Conservation (phyloP, 2,329 filamentous ascomycete genomes). For the Trichoderma atrobrunneum region DNA sequence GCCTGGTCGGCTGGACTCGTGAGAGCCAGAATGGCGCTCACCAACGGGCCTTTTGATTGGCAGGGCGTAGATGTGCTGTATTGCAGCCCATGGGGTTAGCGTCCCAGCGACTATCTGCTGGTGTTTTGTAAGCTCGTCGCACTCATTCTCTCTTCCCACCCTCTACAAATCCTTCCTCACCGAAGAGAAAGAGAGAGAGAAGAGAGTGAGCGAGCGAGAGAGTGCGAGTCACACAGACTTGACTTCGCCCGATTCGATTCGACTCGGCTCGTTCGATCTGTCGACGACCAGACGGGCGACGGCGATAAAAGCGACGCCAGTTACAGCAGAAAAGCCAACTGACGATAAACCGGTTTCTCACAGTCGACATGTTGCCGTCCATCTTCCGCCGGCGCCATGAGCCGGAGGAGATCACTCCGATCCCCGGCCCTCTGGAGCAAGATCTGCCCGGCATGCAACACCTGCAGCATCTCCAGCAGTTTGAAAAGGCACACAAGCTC, state of each 20-base stretch:
- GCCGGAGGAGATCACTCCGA: conserved; percentile 45
- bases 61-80: conserved; percentile 1
- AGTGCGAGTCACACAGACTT: conserved; percentile 6
- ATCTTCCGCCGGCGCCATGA: conserved; percentile 47
- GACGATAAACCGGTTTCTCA: neutral
- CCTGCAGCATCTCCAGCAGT: conserved; percentile 50
- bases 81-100: conserved; percentile 19
- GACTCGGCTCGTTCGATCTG: conserved; percentile 16
- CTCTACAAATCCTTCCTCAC: neutral
- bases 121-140: conserved; percentile 3
- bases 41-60: neutral
- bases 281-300: conserved; percentile 17
- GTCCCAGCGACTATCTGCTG: conserved; percentile 1
- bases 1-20: conserved; percentile 3
- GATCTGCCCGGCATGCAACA: conserved; percentile 42
- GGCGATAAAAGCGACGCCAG: neutral
- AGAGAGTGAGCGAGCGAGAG: neutral
- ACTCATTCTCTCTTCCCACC: conserved; percentile 7
- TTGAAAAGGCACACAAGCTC: conserved; percentile 60
- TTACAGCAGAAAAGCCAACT: neutral
- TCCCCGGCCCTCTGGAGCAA: conserved; percentile 39
- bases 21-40: neutral
- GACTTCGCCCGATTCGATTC: conserved; percentile 14
- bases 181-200: neutral
- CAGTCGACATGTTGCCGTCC: conserved; percentile 33